Base-by-base conservation (phyloP, 1,284 basidiomycete genomes). In the Vanrija sp. region DNA sequence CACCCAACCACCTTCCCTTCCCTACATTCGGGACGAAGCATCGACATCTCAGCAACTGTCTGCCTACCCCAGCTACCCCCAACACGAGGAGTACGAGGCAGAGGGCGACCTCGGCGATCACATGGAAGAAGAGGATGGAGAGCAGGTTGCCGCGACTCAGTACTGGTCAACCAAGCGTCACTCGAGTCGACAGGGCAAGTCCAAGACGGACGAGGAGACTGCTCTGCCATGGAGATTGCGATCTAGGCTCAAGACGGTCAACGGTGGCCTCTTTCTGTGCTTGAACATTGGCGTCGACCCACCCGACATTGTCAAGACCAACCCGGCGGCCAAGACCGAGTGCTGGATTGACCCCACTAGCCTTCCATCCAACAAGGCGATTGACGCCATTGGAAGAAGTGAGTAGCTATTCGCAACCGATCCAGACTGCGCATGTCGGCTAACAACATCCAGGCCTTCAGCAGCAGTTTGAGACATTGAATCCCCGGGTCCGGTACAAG, bases 201-300 rank as follows among this genome's bases (percentile, higher is more conserved):
- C 57, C 10, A 61, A 62, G 46, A 62, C 62, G 5, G 72, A 72
- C 20, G 67, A 71, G 19, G 64, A 72, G 47, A 60, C 60, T 20
- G 60, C 69, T 14, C 62, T 60, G 14, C 66, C 69, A 14, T 97
- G 93, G 91, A 84, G 87, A 62, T 81, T 86, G 9, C 82, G 86
- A 16, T 88, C 84, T 59, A 90, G 88, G 71, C 83, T 89, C 56
- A 94, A 90, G 78, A 98, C 94, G 0, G 86, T 89, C 23, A 87
- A 91, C 43, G 95, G 91, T 1, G 89, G 89, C 0, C 82, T 98
- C n/a, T 89, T 97, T 15, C 82, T 98, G 59, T 98, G 95, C 70
- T 81, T 98, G 42, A 98, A 98, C 77, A 90, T 98, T 68, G 94
- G 96, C 52, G 92, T 97, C 41, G 95, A 98, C 69, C 95, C 95